Evolutionary conservation across 305 asterid species (phyloP), one percentile per base, ranked within the genome.

Genomic region (Fraxinus nigra): DNA sequence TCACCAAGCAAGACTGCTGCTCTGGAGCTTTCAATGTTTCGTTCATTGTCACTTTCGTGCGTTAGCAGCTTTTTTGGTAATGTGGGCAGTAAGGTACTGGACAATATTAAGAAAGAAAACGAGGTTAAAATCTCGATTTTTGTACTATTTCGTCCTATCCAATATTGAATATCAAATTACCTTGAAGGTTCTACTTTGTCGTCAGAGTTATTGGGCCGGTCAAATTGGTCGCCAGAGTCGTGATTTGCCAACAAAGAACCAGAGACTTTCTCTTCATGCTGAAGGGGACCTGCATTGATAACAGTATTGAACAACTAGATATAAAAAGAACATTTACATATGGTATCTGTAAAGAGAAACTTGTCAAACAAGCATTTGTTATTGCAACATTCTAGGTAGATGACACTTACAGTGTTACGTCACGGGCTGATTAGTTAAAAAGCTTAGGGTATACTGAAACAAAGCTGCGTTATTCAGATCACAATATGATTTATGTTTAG

Each of bases 1-100:
- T 43, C 72, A 73, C 85, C 85, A 30, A 79, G 83, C 83, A 78
- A 74, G 82, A 87, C 82, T 28, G 83, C 84, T 46, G 87, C 86
- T 80, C 82, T 72, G 46, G 91, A 22, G 34, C 10, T 69, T 34
- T 77, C 54, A 77, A 80, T 32, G 85, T 16, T 78, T 80, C 83
- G 80, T 74, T 77, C 84, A 61, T 83, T 81, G 78, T 89, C 91
- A 81, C 74, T 76, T 72, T 80, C 61, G 83, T 69, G 82, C 73
- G 59, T 85, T 73, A 80, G 11, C 9, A 67, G 35, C 37, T 11
- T 26, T 16, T 67, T 14, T 26, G 35, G 74, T 28, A 67, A 67
- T 4, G 18, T 28, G n/a, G 35, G 74, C 32, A 59, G 30, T 59
- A 59, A 7, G 26, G 18, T 26, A 28, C 37, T 26, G 74, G 35